A percentile compares a stretch with the other conserved stretches of the same genome.
phyloP scores from a whole-genome alignment of 352 stramenopile species.

The Phytophthora citricola region DNA sequence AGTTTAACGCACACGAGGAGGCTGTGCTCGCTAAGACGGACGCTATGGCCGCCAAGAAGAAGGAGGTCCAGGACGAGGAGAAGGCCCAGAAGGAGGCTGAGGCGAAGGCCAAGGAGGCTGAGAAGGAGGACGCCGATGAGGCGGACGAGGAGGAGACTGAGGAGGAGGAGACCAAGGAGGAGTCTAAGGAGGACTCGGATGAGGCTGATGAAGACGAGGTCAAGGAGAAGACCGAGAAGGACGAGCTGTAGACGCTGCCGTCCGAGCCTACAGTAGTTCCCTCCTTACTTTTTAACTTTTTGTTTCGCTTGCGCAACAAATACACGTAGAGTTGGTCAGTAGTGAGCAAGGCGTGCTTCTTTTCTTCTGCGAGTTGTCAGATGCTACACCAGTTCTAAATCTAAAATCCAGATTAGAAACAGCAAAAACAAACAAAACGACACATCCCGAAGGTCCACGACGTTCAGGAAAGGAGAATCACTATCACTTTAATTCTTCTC shows the following conservation, averaged over 20 bases:
- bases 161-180: constrained; percentile 30
- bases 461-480: too few relatives aligned
- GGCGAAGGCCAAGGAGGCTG: constrained; percentile 77
- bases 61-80: constrained; percentile 80
- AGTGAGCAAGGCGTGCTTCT: constrained; percentile 12
- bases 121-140: constrained; percentile 75
- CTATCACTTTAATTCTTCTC: too few relatives aligned
- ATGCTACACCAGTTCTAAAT: too few relatives aligned
- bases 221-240: constrained; percentile 44
- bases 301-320: constrained; percentile 37
- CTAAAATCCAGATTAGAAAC: too few relatives aligned
- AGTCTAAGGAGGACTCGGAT: constrained; percentile 26
- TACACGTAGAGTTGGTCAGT: constrained; percentile 38
- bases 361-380: too few relatives aligned
- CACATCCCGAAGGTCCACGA: too few relatives aligned
- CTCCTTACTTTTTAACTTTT: constrained; percentile 38
- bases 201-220: constrained; percentile 29
- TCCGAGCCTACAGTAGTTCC: neutral
- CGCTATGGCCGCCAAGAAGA: constrained; percentile 78
- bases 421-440: too few relatives aligned
- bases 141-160: constrained; percentile 52
- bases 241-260: constrained; percentile 51
- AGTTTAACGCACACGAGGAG: constrained; percentile 97
- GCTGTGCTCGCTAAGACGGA: constrained; percentile 90
- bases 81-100: constrained; percentile 74